Evolutionary conservation across 345 rosid species (phyloP).

Genomic region (Cardamine chenopodiifolia): DNA sequence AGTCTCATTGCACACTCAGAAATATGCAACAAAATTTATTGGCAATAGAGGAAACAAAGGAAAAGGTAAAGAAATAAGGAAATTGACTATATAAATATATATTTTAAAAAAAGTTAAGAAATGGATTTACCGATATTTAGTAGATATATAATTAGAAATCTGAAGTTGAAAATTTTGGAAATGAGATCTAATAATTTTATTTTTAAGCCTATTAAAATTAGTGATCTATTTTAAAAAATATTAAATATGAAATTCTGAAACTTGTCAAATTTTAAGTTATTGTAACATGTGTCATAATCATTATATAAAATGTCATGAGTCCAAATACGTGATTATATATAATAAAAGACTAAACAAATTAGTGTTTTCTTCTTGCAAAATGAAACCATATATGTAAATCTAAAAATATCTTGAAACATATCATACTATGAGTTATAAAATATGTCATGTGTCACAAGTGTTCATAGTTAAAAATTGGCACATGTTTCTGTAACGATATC

Average conservation of each 20-base stretch:
- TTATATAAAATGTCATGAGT: neutral
- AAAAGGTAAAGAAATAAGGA: neutral
- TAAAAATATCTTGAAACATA: neutral
- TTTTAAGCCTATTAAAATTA: neutral
- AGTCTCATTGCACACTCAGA: neutral
- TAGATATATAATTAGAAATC: neutral
- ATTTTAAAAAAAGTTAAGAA: neutral
- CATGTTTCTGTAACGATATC: constrained; percentile 49
- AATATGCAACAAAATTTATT: neutral
- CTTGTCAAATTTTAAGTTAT: neutral
- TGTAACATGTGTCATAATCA: neutral
- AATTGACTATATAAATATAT: no score
- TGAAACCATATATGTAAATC: neutral
- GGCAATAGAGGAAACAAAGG: neutral
- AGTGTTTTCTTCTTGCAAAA: neutral
- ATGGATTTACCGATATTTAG: neutral
- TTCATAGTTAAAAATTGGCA: neutral
- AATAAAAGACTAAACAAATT: neutral
- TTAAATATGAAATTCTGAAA: neutral
- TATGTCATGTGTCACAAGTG: neutral
- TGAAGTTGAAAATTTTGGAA: neutral
- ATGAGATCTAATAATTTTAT: neutral
- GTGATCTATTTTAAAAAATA: no score
- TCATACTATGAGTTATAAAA: neutral
- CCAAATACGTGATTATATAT: neutral